Conservation (phyloP, 768 basidiomycete genomes). For the Boletus tylopilopsis region DNA sequence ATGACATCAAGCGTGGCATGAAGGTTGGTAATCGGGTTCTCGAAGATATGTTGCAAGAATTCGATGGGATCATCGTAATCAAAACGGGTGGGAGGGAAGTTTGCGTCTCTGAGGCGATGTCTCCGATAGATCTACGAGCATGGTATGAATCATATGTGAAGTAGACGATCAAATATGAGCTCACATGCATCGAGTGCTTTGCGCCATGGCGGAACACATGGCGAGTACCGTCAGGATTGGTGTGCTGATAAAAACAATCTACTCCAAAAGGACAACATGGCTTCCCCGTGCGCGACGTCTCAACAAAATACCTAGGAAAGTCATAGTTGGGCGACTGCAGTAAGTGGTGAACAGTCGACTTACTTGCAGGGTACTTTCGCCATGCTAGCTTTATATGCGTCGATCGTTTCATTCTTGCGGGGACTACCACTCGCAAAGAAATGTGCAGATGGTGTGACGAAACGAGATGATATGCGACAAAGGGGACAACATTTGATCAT, state of each 20-base stretch:
- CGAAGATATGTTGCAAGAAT: conserved; percentile 48
- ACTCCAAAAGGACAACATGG: conserved; percentile 75
- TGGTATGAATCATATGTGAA: conserved; percentile 8
- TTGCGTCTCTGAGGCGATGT: conserved; percentile 18
- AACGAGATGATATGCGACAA: conserved; percentile 64
- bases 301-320: conserved; percentile 55
- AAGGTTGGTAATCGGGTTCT: conserved; percentile 42
- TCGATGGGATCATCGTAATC: conserved; percentile 33
- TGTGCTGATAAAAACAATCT: conserved; percentile 80
- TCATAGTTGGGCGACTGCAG: neutral
- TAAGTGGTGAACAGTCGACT: conserved; percentile 17
- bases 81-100: conserved; percentile 25
- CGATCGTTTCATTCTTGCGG: conserved; percentile 48
- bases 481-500: conserved; percentile 77
- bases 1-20: conserved; percentile 38
- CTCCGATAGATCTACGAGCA: conserved; percentile 24
- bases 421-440: conserved; percentile 55
- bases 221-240: conserved; percentile 60
- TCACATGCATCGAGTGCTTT: conserved; percentile 50
- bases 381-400: conserved; percentile 72
- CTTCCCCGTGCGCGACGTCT: conserved; percentile 40
- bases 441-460: conserved; percentile 69
- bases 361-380: conserved; percentile 64
- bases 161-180: conserved; percentile 32
- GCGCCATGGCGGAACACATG: conserved; percentile 54